Conservation (phyloP, 306 rosid genomes). For the Trifolium dubium region DNA sequence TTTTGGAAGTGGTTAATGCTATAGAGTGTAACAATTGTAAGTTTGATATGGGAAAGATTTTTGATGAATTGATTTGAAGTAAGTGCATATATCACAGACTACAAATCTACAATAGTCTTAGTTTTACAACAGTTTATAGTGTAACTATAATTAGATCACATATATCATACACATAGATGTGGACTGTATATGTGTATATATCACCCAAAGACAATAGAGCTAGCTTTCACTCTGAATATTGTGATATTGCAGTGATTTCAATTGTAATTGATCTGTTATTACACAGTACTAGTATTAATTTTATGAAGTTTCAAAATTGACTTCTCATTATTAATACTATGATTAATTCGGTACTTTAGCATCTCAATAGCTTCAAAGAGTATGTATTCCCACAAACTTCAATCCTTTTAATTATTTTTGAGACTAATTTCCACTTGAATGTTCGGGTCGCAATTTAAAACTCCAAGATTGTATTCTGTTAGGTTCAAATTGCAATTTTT, state of each 20-base stretch:
- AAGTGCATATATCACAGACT: not conserved
- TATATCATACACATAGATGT: not conserved
- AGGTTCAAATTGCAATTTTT: too few relatives aligned
- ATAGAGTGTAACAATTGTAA: constrained; percentile 67
- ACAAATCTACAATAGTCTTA: not conserved
- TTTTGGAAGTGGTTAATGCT: constrained; percentile 65
- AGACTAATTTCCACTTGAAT: too few relatives aligned
- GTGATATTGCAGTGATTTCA: not conserved
- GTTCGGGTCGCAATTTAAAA: too few relatives aligned
- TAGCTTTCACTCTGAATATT: not conserved
- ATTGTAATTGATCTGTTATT: not conserved
- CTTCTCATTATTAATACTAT: not conserved
- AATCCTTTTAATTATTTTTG: too few relatives aligned
- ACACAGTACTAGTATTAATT: not conserved
- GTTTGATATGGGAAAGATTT: constrained; percentile 66
- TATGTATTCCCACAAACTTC: too few relatives aligned
- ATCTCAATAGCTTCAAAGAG: too few relatives aligned
- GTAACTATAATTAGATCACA: not conserved
- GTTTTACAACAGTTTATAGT: not conserved
- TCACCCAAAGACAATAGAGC: not conserved
- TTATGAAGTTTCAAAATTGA: not conserved
- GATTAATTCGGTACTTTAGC: not conserved
- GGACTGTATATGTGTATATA: not conserved
- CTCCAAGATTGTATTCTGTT: too few relatives aligned
- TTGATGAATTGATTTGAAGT: constrained; percentile 62